Percentiles rank a stretch among this genome's conserved stretches.
Conservation (phyloP, 345 rosid genomes). For the Capsella bursapastoris region DNA sequence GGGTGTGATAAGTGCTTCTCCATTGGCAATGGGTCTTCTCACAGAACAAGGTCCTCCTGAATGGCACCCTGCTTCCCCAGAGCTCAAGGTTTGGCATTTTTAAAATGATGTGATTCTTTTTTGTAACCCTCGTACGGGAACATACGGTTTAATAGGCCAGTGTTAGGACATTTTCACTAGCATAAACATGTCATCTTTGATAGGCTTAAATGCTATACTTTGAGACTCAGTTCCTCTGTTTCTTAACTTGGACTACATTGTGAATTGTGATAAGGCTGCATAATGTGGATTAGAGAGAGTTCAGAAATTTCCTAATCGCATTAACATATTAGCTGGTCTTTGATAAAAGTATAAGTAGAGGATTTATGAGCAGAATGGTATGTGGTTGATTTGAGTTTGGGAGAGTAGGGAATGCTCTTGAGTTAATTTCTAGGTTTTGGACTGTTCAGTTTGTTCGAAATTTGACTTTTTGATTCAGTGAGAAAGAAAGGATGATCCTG, state of each 20-base stretch:
- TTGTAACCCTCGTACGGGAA: not conserved
- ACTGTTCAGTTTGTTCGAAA: not conserved
- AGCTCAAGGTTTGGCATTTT: slow-evolving; percentile 64
- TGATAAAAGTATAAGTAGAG: slow-evolving; percentile 11
- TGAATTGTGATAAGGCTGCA: not conserved
- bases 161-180: slow-evolving; percentile 4
- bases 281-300: not conserved
- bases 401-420: not conserved
- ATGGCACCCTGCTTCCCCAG: slow-evolving; percentile 94
- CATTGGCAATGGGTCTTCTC: slow-evolving; percentile 90
- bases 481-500: slow-evolving; percentile 12
- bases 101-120: not conserved
- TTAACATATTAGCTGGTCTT: slow-evolving; percentile 8
- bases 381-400: not conserved
- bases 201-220: slow-evolving; percentile 7
- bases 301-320: not conserved
- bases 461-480: not conserved
- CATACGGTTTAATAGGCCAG: not conserved
- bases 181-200: not conserved
- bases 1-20: slow-evolving; percentile 86
- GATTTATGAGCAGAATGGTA: not conserved
- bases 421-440: not conserved
- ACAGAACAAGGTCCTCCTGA: slow-evolving; percentile 91
- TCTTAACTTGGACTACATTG: not conserved
- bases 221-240: not conserved